phyloP scores from a whole-genome alignment of 768 basidiomycete species.

The Rhodotorula paludigena region DNA sequence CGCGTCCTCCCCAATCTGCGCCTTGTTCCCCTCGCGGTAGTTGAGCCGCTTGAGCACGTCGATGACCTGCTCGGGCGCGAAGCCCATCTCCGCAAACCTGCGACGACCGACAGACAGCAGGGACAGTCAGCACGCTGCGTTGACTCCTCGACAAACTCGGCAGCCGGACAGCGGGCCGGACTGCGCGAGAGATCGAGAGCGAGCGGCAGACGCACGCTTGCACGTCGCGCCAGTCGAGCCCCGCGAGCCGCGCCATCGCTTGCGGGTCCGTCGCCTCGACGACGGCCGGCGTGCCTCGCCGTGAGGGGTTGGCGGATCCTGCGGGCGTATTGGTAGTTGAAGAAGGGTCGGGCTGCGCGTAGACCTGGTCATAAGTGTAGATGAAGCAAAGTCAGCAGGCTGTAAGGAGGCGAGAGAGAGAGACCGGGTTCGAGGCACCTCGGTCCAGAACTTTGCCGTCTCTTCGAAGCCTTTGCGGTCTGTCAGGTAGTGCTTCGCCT shows the following conservation, averaged over 20 bases:
- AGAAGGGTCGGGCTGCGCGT: neutral
- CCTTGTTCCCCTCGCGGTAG: conserved; percentile 59
- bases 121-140: too few species aligned
- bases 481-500: conserved; percentile 92
- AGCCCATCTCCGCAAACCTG: conserved; percentile 8
- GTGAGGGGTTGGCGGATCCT: neutral
- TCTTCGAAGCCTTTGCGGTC: conserved; percentile 79
- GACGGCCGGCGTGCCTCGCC: neutral
- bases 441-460: conserved; percentile 87
- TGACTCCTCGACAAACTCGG: too few species aligned
- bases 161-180: neutral
- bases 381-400: neutral
- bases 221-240: conserved; percentile 64
- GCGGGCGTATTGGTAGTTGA: neutral
- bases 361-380: neutral
- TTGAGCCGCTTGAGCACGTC: conserved; percentile 80
- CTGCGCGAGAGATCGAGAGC: neutral
- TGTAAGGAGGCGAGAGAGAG: neutral
- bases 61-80: conserved; percentile 48
- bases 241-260: conserved; percentile 62
- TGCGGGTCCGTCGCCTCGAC: conserved; percentile 44
- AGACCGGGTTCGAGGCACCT: neutral
- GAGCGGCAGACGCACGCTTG: conserved; percentile 4
- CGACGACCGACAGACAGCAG: too few species aligned
- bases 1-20: conserved; percentile 25